phyloP scores from a whole-genome alignment of 495 filamentous ascomycete species.

The Parathielavia appendiculata region DNA sequence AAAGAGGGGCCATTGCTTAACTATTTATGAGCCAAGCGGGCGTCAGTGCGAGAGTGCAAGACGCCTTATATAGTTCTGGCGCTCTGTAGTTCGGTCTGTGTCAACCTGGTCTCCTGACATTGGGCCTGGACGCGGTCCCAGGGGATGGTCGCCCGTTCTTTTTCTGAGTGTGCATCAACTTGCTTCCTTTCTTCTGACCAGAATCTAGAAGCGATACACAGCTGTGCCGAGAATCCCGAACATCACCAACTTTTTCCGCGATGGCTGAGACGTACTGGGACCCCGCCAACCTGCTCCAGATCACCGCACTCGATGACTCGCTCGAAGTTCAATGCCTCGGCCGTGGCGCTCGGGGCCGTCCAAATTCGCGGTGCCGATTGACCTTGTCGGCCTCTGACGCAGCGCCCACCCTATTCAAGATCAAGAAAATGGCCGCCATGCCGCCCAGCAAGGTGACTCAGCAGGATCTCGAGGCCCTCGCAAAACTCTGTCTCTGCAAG shows the following conservation, averaged over 20 bases:
- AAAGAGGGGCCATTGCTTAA: no score
- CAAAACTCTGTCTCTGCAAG: neutral
- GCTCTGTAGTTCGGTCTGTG: no score
- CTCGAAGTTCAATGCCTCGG: neutral
- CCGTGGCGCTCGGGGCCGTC: neutral
- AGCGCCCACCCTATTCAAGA: neutral
- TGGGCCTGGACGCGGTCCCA: no score
- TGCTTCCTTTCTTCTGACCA: neutral
- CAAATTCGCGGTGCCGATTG: neutral
- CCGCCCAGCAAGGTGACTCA: neutral
- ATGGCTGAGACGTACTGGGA: neutral
- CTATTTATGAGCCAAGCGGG: no score
- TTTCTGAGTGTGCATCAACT: neutral
- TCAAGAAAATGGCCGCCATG: neutral
- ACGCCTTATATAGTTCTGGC: no score
- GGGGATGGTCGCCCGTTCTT: neutral
- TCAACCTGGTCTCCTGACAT: no score
- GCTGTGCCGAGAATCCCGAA: neutral
- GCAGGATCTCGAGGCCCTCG: neutral
- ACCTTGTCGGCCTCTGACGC: neutral
- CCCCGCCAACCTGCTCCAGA: neutral
- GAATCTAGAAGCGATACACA: neutral
- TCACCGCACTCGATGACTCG: neutral
- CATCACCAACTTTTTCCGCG: neutral
- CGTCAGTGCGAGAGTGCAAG: no score